Percentiles rank a stretch among this genome's conserved stretches.
Evolutionary conservation across 78 protist species (phyloP).

Genomic region (Dictyostelium purpureum): DNA sequence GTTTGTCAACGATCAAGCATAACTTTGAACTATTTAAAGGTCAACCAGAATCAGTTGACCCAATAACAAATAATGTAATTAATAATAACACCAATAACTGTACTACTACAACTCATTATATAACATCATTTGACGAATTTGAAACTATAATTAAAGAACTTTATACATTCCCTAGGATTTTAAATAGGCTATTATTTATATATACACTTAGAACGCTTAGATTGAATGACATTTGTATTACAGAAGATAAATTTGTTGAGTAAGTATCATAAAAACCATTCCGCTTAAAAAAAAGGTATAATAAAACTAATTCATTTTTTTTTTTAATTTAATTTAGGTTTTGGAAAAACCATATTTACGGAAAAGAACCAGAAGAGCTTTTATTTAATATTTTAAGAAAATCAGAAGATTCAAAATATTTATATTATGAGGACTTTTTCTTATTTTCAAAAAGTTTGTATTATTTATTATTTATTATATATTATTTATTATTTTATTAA

Average conservation of each 20-base stretch:
- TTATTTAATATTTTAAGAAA: slow-evolving; percentile 36
- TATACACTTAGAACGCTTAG: not conserved
- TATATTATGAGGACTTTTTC: slow-evolving; percentile 52
- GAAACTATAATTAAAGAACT: slow-evolving; percentile 37
- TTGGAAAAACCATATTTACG: slow-evolving; percentile 18
- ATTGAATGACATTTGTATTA: slow-evolving; percentile 1
- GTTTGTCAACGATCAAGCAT: not conserved
- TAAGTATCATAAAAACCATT: too few relatives aligned
- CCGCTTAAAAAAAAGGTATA: too few relatives aligned
- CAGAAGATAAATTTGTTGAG: slow-evolving; percentile 38
- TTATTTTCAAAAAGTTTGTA: slow-evolving; percentile 58
- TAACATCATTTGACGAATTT: slow-evolving; percentile 39
- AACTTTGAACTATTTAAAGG: slow-evolving; percentile 7
- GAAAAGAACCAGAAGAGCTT: slow-evolving; percentile 58
- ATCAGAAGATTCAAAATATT: slow-evolving; percentile 30
- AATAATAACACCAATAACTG: not conserved
- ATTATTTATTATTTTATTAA: not conserved
- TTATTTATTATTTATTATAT: not conserved
- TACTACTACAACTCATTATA: not conserved
- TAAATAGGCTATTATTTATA: slow-evolving; percentile 44
- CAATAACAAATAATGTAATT: not conserved
- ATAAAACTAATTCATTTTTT: not conserved
- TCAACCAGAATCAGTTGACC: not conserved
- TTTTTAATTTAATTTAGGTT: not conserved
- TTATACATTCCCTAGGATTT: slow-evolving; percentile 12